Percentiles rank a stretch among this genome's conserved stretches.
phyloP scores from a whole-genome alignment of 2,329 filamentous ascomycete species.

The Pseudogymnoascus sp. region DNA sequence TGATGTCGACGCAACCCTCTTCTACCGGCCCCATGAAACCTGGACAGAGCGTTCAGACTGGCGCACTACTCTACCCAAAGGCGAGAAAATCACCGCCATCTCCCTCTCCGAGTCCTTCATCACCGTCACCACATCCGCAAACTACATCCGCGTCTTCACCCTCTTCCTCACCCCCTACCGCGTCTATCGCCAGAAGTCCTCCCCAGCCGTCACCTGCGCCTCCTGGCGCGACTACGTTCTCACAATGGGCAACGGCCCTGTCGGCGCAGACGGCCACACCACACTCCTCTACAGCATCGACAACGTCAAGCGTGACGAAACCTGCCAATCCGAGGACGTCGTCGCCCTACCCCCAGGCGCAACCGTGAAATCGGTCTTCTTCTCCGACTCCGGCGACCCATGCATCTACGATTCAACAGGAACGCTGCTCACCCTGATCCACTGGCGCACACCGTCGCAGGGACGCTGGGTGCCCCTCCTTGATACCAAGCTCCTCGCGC shows the following conservation, averaged over 20 bases:
- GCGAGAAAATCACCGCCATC: slow-evolving; percentile 82
- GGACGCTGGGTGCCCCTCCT: slow-evolving; percentile 88
- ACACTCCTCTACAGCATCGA: slow-evolving; percentile 85
- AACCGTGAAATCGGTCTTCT: slow-evolving; percentile 76
- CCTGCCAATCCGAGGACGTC: slow-evolving; percentile 90
- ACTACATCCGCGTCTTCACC: slow-evolving; percentile 89
- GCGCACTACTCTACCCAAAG: slow-evolving; percentile 76
- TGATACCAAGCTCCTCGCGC: slow-evolving; percentile 76
- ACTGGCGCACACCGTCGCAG: slow-evolving; percentile 81
- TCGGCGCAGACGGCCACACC: slow-evolving; percentile 68
- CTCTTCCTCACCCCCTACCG: slow-evolving; percentile 84
- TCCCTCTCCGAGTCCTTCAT: slow-evolving; percentile 87
- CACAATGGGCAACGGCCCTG: slow-evolving; percentile 85
- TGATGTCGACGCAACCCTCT: slow-evolving; percentile 67
- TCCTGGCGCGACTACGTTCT: slow-evolving; percentile 96
- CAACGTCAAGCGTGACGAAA: slow-evolving; percentile 86
- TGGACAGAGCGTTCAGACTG: slow-evolving; percentile 90
- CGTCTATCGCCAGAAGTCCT: slow-evolving; percentile 85
- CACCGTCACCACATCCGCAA: slow-evolving; percentile 75
- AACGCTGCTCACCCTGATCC: slow-evolving; percentile 75
- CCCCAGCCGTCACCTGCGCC: slow-evolving; percentile 83
- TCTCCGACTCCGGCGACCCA: slow-evolving; percentile 87
- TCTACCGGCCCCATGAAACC: slow-evolving; percentile 93
- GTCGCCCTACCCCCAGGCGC: slow-evolving; percentile 72
- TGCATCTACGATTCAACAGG: slow-evolving; percentile 94